Conservation (phyloP, 1,139 yeast genomes). For the Nakaseomyces glabratus region DNA sequence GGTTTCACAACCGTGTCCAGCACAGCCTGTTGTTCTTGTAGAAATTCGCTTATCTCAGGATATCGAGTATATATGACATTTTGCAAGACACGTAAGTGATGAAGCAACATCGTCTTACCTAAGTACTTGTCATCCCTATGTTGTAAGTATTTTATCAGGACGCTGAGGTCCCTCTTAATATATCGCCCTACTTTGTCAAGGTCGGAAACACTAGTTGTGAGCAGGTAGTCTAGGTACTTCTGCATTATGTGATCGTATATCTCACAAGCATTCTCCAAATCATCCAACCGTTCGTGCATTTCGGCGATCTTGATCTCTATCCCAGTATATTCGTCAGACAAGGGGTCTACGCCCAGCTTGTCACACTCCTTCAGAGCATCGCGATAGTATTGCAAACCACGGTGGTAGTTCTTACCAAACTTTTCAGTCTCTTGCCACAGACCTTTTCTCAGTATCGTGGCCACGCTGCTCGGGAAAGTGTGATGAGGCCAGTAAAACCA, state of each 20-base stretch:
- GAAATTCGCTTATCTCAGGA: conserved; percentile 19
- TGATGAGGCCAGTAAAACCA: conserved; percentile 55
- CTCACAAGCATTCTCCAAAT: conserved; percentile 52
- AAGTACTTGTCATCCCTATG: conserved; percentile 43
- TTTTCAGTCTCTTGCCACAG: conserved; percentile 76
- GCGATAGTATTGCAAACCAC: conserved; percentile 61
- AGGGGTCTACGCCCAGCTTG: conserved; percentile 41
- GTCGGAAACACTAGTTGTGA: conserved; percentile 30
- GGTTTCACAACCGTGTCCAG: conserved; percentile 12
- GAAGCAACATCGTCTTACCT: conserved; percentile 48
- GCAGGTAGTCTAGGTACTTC: conserved; percentile 46
- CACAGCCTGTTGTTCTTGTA: conserved; percentile 19
- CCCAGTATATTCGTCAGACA: conserved; percentile 73
- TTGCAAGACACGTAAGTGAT: conserved; percentile 57
- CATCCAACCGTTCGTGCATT: conserved; percentile 62
- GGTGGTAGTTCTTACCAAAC: conserved; percentile 47
- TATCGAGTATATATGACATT: conserved; percentile 40
- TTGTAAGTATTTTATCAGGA: conserved; percentile 56
- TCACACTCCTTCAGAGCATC: conserved; percentile 44
- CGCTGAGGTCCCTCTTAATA: conserved; percentile 61
- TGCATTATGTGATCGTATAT: conserved; percentile 59
- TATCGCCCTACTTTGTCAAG: conserved; percentile 40
- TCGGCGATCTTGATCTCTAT: conserved; percentile 79
- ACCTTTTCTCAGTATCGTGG: conserved; percentile 53
- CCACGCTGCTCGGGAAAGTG: conserved; percentile 50